phyloP scores from a whole-genome alignment of 148 eudicot genomes.

The Silene latifolia region DNA sequence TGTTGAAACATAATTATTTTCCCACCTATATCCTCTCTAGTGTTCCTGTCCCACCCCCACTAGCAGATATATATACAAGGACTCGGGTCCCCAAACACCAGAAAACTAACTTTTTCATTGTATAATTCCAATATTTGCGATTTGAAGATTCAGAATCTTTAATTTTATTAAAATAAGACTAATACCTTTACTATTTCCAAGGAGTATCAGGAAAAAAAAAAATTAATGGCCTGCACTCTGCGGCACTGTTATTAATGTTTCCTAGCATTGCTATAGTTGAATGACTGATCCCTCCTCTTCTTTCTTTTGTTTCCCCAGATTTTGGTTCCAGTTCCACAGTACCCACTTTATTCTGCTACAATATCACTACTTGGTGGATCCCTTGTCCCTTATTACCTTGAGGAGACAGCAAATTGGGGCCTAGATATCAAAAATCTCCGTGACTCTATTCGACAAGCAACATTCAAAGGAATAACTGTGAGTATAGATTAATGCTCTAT shows the following conservation, averaged over 20 bases:
- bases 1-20: slow-evolving; percentile 9
- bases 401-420: slow-evolving; percentile 98
- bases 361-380: slow-evolving; percentile 86
- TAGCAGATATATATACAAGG: no score
- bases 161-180: no score
- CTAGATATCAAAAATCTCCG: slow-evolving; percentile 84
- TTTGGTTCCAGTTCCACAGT: slow-evolving; percentile 97
- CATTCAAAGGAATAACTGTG: slow-evolving; percentile 82
- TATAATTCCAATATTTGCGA: no score
- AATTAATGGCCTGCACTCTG: no score
- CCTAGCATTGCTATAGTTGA: background rate
- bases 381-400: slow-evolving; percentile 94
- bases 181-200: no score
- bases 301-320: slow-evolving; percentile 37
- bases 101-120: no score
- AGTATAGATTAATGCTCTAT: slow-evolving; percentile 24
- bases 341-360: slow-evolving; percentile 96
- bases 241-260: no score
- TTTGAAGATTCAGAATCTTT: no score
- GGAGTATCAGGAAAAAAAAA: no score
- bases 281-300: slow-evolving; percentile 1
- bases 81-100: no score
- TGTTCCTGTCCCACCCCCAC: background rate
- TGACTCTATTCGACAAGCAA: slow-evolving; percentile 66
- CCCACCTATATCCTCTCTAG: background rate